Evolutionary conservation across 371 early-diverging fungal species (phyloP).

Genomic region (Mucor ambiguus): DNA sequence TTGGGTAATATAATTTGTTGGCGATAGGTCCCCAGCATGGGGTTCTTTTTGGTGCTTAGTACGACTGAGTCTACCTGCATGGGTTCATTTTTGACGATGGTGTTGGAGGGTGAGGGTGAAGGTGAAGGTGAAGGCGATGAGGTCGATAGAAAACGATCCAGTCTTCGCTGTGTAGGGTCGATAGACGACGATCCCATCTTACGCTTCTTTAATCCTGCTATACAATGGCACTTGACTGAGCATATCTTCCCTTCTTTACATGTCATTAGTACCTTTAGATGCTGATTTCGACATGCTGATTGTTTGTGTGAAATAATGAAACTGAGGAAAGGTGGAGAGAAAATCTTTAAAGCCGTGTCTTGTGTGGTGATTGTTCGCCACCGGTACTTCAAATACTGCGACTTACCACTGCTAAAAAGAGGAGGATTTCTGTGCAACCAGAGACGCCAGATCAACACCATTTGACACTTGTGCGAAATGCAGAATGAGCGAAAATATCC

Average conservation of each 20-base stretch:
- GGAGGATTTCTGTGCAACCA: not conserved
- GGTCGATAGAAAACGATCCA: slow-evolving; percentile 15
- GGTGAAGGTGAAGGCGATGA: not conserved
- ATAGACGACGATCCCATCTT: not conserved
- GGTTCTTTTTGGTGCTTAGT: not conserved
- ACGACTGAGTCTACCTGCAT: slow-evolving; percentile 16
- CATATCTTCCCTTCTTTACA: not conserved
- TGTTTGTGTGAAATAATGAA: not conserved
- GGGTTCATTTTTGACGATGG: slow-evolving; percentile 4
- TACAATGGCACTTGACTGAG: not conserved
- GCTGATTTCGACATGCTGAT: slow-evolving; percentile 7
- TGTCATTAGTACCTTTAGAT: not conserved
- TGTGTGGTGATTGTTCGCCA: not conserved
- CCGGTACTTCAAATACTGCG: not conserved
- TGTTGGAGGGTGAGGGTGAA: not conserved
- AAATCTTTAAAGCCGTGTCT: slow-evolving; percentile 2
- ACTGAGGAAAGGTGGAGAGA: not conserved
- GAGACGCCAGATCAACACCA: not conserved
- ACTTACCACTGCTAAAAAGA: not conserved
- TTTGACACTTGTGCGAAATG: not conserved
- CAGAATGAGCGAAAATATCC: not conserved
- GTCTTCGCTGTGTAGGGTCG: slow-evolving; percentile 13
- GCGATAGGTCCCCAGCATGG: slow-evolving; percentile 26
- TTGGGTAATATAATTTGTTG: slow-evolving; percentile 27
- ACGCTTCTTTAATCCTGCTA: slow-evolving; percentile 5